Evolutionary conservation across 2,329 filamentous ascomycete species (phyloP), one percentile per base, ranked within the genome.

Genomic region (Venturia oleaginea): DNA sequence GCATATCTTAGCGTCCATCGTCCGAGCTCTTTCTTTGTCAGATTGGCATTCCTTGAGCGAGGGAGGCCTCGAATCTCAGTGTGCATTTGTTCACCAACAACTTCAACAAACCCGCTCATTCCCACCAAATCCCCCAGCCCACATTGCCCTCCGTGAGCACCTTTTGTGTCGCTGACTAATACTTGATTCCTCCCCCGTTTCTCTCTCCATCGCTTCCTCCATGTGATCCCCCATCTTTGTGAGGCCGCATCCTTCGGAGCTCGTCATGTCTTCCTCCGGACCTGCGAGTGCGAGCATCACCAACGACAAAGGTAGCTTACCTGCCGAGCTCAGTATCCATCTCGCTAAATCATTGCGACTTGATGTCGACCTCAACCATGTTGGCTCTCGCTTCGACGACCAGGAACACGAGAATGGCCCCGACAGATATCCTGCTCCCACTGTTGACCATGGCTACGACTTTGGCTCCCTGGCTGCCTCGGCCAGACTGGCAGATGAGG

Each of bases 401-500:
- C 51, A 32, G 15, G 51, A 19, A 57, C 27, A 22, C 27, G 27
- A 32, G 27, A n/a, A 57, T 22, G 51, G 51, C 51, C 30, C 51
- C 27, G 51, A 57, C 51, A 57, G 51, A 57, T 60, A 32, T 27
- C 59, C 59, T 60, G 34, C 59, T 37, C 15, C 59, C 32, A 43
- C 10, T 60, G 59, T 37, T 27, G 51, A 34, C 22, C 30, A 34
- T 32, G 43, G 46, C 48, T 37, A n/a, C 27, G 48, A 30, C 7
- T 63, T 34, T 51, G 42, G 46, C 34, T 46, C 46, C 10, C 37
- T 63, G 34, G 62, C 40, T 27, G 57, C 62, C 24, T 32, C 51
- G 11, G 51, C 42, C 34, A 34, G 62, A 30, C 51, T 63, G 17
- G 32, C 42, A 46, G 51, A 63, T 40, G 62, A 63, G 30, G 62